These are phyloP conservation scores for Sporothrix pallida DNA, from an alignment of 2,329 filamentous ascomycete genomes.

Conservation along the genomic window DNA sequence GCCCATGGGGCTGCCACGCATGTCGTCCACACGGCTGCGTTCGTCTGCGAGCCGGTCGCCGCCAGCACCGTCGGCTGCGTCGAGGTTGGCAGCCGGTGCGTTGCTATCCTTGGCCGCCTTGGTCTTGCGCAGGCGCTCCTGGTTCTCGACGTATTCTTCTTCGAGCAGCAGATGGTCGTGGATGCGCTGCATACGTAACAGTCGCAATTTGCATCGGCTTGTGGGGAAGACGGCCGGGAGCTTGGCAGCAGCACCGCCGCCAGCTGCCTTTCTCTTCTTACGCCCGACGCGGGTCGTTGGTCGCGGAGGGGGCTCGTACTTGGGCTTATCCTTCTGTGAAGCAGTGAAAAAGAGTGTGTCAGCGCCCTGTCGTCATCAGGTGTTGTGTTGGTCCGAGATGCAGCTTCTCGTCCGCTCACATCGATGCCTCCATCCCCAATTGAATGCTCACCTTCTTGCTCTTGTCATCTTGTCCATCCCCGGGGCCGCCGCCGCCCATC, in stretches of 20 bases:
- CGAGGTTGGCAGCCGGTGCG: slow-evolving; percentile 69
- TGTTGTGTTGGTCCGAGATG: no score
- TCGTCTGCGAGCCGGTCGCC: slow-evolving; percentile 91
- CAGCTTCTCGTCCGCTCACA: not conserved
- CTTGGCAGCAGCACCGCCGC: slow-evolving; percentile 93
- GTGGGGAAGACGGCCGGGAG: slow-evolving; percentile 93
- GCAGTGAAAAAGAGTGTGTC: slow-evolving; percentile 1
- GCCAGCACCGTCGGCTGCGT: slow-evolving; percentile 57
- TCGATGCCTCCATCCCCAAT: slow-evolving; percentile 10
- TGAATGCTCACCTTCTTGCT: slow-evolving; percentile 80
- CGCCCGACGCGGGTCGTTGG: slow-evolving; percentile 96
- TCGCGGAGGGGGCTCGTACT: slow-evolving; percentile 97
- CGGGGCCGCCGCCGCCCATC: slow-evolving; percentile 70
- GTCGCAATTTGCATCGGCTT: slow-evolving; percentile 94
- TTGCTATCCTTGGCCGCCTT: slow-evolving; percentile 78
- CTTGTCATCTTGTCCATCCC: slow-evolving; percentile 81
- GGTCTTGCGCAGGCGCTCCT: slow-evolving; percentile 91
- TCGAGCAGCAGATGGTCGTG: slow-evolving; percentile 97
- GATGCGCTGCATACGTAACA: slow-evolving; percentile 97
- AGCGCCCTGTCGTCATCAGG: slow-evolving; percentile 12
- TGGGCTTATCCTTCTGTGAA: slow-evolving; percentile 96
- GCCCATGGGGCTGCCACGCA: slow-evolving; percentile 98
- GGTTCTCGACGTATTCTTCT: slow-evolving; percentile 99
- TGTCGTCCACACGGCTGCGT: slow-evolving; percentile 92
- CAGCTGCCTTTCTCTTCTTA: slow-evolving; percentile 96